Percentiles rank a stretch among this genome's conserved stretches.
Conservation (phyloP, 176 grass and related monocot genomes). For the Pontederia paniculata region DNA sequence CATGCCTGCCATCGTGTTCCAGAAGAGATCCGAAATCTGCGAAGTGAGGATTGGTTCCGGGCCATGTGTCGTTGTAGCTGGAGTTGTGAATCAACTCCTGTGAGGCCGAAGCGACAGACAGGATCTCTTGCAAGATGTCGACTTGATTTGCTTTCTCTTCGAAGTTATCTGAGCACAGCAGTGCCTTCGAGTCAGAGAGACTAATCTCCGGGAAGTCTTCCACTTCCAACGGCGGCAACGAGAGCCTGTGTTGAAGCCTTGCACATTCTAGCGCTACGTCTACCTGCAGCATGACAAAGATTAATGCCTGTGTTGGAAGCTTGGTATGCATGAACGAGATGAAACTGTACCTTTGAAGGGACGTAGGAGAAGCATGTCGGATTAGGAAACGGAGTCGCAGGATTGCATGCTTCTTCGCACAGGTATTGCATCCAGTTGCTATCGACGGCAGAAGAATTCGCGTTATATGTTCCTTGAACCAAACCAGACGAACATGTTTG, state of each 20-base stretch:
- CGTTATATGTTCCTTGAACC: slow-evolving; percentile 5
- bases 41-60: slow-evolving; percentile 29
- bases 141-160: slow-evolving; percentile 39
- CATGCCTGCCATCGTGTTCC: slow-evolving; percentile 29
- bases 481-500: slow-evolving; percentile 32
- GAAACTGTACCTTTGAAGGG: slow-evolving; percentile 47
- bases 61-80: slow-evolving; percentile 52
- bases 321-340: background rate
- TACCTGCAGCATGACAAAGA: slow-evolving; percentile 35
- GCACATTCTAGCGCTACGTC: slow-evolving; percentile 72
- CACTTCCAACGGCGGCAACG: slow-evolving; percentile 57
- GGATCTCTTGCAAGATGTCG: slow-evolving; percentile 49
- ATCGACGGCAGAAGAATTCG: slow-evolving; percentile 19
- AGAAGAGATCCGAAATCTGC: slow-evolving; percentile 38
- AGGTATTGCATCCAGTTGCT: slow-evolving; percentile 61
- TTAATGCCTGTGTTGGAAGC: too few relatives aligned
- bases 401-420: slow-evolving; percentile 58
- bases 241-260: slow-evolving; percentile 74
- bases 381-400: slow-evolving; percentile 34
- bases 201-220: slow-evolving; percentile 58
- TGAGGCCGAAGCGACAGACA: slow-evolving; percentile 57
- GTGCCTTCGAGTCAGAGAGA: slow-evolving; percentile 31
- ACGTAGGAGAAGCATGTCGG: slow-evolving; percentile 41
- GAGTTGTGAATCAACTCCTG: slow-evolving; percentile 59
- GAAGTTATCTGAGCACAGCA: slow-evolving; percentile 23